Evolutionary conservation across 768 basidiomycete species (phyloP).

Genomic region (Boletus rubroflammeus): DNA sequence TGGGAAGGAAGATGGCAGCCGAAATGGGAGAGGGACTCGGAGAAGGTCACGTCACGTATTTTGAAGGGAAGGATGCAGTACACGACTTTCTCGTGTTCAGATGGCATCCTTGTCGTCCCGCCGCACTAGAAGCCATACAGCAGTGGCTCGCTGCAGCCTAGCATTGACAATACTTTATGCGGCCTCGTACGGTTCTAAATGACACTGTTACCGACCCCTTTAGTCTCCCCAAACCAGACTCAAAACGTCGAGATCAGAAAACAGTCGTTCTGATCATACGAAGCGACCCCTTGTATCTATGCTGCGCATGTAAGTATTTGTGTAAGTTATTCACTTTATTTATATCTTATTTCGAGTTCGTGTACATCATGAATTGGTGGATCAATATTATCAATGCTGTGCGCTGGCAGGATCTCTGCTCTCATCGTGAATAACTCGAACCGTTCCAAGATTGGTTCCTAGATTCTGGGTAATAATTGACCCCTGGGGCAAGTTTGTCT

Average conservation of each 20-base stretch:
- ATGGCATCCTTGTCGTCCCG: slow-evolving; percentile 50
- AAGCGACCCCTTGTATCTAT: background rate
- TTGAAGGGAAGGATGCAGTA: slow-evolving; percentile 48
- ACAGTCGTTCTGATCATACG: background rate
- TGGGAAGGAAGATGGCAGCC: slow-evolving; percentile 46
- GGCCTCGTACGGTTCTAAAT: background rate
- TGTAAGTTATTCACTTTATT: background rate
- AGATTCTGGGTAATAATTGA: background rate
- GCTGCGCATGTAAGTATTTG: background rate
- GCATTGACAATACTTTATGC: too few species aligned
- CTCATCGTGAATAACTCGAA: too few species aligned
- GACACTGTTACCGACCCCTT: background rate
- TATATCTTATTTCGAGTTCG: background rate
- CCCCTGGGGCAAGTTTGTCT: background rate
- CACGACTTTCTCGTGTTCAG: slow-evolving; percentile 52
- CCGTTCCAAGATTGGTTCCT: background rate
- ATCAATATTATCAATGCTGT: background rate
- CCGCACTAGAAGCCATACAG: slow-evolving; percentile 46
- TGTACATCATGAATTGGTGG: background rate
- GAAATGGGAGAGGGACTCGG: slow-evolving; percentile 41
- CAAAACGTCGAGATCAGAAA: background rate
- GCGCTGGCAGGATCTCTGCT: background rate
- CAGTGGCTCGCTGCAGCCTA: slow-evolving; percentile 35
- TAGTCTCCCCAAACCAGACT: background rate
- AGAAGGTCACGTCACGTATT: slow-evolving; percentile 40